Evolutionary conservation across 2,329 filamentous ascomycete genomes (phyloP), one percentile per base, ranked within the genome.

Genomic region (Sclerotinia sclerotiorum): DNA sequence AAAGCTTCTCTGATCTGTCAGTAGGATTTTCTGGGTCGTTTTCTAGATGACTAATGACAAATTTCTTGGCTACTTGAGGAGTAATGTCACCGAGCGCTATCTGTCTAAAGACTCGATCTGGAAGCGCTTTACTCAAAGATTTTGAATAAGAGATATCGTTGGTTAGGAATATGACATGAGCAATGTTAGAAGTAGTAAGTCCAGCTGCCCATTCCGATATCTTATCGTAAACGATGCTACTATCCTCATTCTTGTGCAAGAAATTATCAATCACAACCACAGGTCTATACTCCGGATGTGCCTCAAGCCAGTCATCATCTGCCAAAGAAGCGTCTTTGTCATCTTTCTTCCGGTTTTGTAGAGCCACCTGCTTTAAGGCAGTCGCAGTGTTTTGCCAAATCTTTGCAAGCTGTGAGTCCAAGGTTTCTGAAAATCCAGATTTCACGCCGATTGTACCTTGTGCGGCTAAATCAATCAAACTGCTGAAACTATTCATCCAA

Each of bases 381-480:
- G 85, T 85, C 0, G 91, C 88, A 0, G 94, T 92, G 48, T 91
- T 97, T 75, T 93, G 90, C 80, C 92, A 88, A 61, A 98, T 97
- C 80, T 97, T 97, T 77, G 86, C 88, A 21, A 98, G 81, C 75
- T 98, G 94, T 0, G 91, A 89, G 76, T 97, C 94, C 39, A 97
- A 82, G 0, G 93, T 97, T 77, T 97, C 94, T 0, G 92, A 96
- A 77, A 98, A 97, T 10, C 94, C 94, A 7, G 93, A 91, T 80
- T 98, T 97, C 69, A 96, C 91, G 17, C 94, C 94, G 27, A 94
- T 97, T 17, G 95, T 95, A 74, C 94, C 92, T 78, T 97, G 94
- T 1, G 95, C 92, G 29, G 94, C 95, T 49, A 98, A 85, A 74
- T 98, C 95, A 72, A 97, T 84, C 80, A 97, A 87, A 77, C 93